Base-by-base conservation (phyloP, 2,329 filamentous ascomycete species). In the Pseudogymnoascus sp. region DNA sequence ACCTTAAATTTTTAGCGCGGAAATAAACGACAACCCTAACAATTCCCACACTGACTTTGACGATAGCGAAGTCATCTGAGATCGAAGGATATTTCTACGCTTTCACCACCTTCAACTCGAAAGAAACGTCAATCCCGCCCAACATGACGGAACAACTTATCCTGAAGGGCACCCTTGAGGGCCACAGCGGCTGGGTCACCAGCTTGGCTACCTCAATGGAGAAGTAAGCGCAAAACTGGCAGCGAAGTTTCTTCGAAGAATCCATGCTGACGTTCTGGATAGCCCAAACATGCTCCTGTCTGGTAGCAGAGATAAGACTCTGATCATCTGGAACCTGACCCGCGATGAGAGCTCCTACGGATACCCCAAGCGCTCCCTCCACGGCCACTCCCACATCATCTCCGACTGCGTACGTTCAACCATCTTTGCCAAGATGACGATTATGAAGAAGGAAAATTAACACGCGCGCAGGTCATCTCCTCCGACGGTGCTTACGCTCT, bases 281-380 rank as follows among this genome's bases (percentile, higher is more conserved):
- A 86, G 91, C 90, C 94, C 94, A 77, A 97, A 99, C 87, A 97
- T 99, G 93, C 92, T 99, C 79, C 88, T 99, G 75, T 99, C 94
- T 73, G 93, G 85, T 76, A 91, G 87, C 78, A 92, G 94, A 83
- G 94, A 99, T 87, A 97, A 97, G 90, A 91, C 90, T 73, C 85
- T 99, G 79, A 99, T 99, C 84, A 96, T 99, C 87, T 99, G 94
- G 94, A 96, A 97, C 87, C 86, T 99, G 76, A 97, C 94, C 80
- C 93, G 94, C 82, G 92, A 97, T 81, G 94, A 97, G 84, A 87
- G 88, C 78, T 89, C 91, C 78, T 99, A 97, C 86, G 94, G 94
- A 75, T 96, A 96, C 86, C 94, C 94, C 77, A 97, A 99, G 88
- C 89, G 94, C 82, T 95, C 91, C 77, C 92, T 99, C 73, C 89